Base-by-base conservation (phyloP, 768 basidiomycete genomes). In the Podaxis mareebaensis region DNA sequence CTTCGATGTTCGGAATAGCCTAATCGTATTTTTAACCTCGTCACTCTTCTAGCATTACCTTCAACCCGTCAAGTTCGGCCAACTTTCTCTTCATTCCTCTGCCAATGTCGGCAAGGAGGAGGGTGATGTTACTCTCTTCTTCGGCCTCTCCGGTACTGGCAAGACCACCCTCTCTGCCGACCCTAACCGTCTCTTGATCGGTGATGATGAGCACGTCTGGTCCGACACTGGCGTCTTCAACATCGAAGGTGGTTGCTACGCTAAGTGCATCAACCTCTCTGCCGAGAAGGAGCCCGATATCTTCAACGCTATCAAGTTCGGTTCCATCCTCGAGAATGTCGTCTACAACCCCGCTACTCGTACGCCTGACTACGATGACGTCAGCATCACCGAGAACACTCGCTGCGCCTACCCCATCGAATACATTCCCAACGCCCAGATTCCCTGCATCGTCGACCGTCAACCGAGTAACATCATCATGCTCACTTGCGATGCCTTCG, bases 171-270 rank as follows among this genome's bases (percentile, higher is more conserved):
- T 99, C 55, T 98, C 96, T 12, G 95, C 97, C 33, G 97, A 99
- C 76, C 95, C 96, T 22, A 85, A 88, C 69, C 93, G 97, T 65
- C 80, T 92, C 58, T 87, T 99, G 65, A 99, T 99, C 68, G 97
- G 97, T 69, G 97, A 99, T 74, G 97, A 99, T 75, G 97, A 99
- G 79, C 97, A 99, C 74, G 97, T 99, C 71, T 99, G 97, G 97
- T 95, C 94, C 15, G 97, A 99, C 77, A 90, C 83, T 17, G 97
- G 97, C 72, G 96, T 99, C 65, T 99, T 99, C 88, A 99, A 99
- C 84, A 99, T 99, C 72, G 97, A 99, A 73, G 97, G 97, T 66
- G 97, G 97, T 55, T 99, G 97, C 78, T 99, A 99, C 74, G 97
- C 97, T 77, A 99, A 99, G 80, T 90, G 88, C 76, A 91, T 99